Evolutionary conservation across 2,329 filamentous ascomycete genomes (phyloP).

Genomic region (Botrytis medusae): DNA sequence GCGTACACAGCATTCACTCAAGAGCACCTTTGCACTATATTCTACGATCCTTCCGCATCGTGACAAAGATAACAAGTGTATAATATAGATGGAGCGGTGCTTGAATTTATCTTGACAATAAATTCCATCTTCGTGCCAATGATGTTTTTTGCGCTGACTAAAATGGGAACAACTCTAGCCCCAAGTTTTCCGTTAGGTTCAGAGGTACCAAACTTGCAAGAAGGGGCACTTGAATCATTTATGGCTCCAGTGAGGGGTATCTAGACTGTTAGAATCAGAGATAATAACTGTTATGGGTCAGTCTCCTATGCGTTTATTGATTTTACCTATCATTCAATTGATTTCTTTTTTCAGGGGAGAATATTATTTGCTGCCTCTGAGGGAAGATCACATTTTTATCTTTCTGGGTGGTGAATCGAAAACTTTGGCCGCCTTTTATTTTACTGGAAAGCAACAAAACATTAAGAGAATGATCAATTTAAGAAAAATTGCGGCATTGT

Average conservation of each 20-base stretch:
- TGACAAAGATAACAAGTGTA: neutral
- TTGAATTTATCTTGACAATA: neutral
- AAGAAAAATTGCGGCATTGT: neutral
- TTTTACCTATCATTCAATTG: neutral
- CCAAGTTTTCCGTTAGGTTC: neutral
- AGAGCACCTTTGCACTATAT: neutral
- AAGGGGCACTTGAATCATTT: neutral
- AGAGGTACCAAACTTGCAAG: neutral
- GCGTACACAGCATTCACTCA: neutral
- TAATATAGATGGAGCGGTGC: neutral
- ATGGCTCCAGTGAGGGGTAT: neutral
- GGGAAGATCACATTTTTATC: neutral
- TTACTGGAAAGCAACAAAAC: accelerated
- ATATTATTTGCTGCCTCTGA: neutral
- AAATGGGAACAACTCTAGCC: neutral
- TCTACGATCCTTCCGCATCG: too few relatives aligned
- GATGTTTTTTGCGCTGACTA: neutral
- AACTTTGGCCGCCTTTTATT: too few relatives aligned
- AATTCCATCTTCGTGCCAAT: neutral
- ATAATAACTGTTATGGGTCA: neutral
- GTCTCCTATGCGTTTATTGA: neutral
- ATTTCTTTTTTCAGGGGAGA: too few relatives aligned
- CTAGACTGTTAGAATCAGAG: neutral
- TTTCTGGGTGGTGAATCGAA: neutral
- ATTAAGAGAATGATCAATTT: accelerated